A percentile compares a stretch with the other conserved stretches of the same genome.
Evolutionary conservation across 164 flowering plant genomes (phyloP).

Genomic region (Aristolochia fimbriata): DNA sequence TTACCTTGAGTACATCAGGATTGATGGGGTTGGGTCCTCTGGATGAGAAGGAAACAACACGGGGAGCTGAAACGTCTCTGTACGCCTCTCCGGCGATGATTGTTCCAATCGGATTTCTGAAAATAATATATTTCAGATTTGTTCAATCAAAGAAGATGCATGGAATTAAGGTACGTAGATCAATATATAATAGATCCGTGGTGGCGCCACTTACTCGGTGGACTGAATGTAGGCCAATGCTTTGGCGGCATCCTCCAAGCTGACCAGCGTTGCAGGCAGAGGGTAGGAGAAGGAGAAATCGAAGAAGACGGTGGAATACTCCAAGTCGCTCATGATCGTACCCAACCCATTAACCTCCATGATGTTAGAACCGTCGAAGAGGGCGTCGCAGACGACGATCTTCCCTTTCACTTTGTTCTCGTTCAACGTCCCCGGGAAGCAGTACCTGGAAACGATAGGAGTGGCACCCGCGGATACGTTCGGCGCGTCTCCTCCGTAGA

Average conservation of each 20-base stretch:
- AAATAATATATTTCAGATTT: too few relatives aligned
- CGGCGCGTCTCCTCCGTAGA: constrained; percentile 38
- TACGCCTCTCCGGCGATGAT: constrained; percentile 18
- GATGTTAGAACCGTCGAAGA: constrained; percentile 18
- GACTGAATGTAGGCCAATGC: constrained; percentile 28
- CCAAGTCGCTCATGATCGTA: constrained; percentile 18
- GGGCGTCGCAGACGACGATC: constrained; percentile 29
- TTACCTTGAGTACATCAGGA: constrained; percentile 33
- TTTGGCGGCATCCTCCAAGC: constrained; percentile 16
- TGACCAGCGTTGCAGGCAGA: constrained; percentile 27
- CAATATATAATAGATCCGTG: not conserved
- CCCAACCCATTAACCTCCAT: constrained; percentile 23
- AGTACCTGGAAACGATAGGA: constrained; percentile 10
- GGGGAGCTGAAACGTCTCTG: constrained; percentile 23
- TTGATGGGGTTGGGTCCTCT: constrained; percentile 29
- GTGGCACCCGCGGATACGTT: constrained; percentile 24
- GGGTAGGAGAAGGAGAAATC: constrained; percentile 26
- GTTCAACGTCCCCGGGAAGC: constrained; percentile 19
- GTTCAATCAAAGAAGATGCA: too few relatives aligned
- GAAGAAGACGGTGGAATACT: not conserved
- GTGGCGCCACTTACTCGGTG: constrained; percentile 14
- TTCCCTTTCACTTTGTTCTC: constrained; percentile 21
- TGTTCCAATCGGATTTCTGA: constrained; percentile 26
- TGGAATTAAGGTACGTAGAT: not conserved
- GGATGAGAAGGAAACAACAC: constrained; percentile 24